These are phyloP conservation scores for Paraphoma chrysanthemicola DNA, from an alignment of 2,329 filamentous ascomycete genomes.

Conservation along the genomic window DNA sequence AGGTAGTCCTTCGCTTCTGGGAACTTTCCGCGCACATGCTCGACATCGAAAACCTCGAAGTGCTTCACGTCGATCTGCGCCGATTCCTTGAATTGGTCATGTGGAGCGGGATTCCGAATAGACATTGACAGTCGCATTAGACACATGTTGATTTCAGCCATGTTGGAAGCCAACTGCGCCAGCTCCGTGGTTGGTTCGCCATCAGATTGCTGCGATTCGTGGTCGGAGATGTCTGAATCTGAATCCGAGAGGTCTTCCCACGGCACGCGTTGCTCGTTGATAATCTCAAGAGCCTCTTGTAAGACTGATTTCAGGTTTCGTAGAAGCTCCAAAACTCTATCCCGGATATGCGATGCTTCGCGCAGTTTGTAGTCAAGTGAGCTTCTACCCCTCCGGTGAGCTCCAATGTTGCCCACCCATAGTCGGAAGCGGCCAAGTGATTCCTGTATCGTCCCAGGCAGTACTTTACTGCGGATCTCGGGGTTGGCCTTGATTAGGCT, in stretches of 20 bases:
- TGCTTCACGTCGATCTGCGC: conserved; percentile 21
- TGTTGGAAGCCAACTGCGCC: conserved; percentile 22
- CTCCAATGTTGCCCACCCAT: conserved; percentile 44
- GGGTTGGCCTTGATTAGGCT: conserved; percentile 10
- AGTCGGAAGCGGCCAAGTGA: conserved; percentile 35
- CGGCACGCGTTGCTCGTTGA: conserved; percentile 14
- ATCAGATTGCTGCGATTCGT: background rate
- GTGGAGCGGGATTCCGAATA: conserved; percentile 39
- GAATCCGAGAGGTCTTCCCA: conserved; percentile 28
- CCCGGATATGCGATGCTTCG: conserved; percentile 37
- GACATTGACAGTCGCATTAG: conserved; percentile 40
- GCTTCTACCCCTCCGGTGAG: conserved; percentile 33
- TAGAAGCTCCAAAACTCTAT: conserved; percentile 29
- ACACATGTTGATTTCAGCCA: conserved; percentile 35
- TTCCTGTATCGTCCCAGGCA: conserved; percentile 15
- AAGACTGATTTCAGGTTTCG: conserved; percentile 24
- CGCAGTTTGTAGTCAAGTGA: conserved; percentile 42
- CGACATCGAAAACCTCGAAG: conserved; percentile 33
- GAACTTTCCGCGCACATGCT: conserved; percentile 36
- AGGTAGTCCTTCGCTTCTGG: conserved; percentile 23
- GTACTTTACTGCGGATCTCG: conserved; percentile 12
- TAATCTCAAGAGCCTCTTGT: conserved; percentile 14
- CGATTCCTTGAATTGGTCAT: conserved; percentile 34
- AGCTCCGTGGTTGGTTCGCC: conserved; percentile 22
- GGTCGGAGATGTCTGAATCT: conserved; percentile 11